phyloP scores from a whole-genome alignment of 768 basidiomycete genomes.

The Pleurotus ostreatus region DNA sequence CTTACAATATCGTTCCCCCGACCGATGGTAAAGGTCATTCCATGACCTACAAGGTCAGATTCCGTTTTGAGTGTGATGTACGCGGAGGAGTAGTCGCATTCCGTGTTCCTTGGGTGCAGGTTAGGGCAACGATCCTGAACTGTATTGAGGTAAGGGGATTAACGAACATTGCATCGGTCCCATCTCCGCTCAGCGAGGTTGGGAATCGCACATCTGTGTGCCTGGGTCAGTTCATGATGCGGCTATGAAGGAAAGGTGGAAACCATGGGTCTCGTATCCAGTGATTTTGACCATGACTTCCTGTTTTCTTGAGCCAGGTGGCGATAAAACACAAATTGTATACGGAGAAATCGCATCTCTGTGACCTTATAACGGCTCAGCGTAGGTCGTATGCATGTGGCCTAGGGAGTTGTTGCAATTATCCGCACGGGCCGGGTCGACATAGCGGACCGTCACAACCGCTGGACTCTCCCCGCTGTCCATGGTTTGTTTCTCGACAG shows the following conservation, averaged over 20 bases:
- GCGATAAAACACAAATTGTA: background rate
- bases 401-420: too few relatives aligned
- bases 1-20: conserved; percentile 90
- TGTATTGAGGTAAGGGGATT: background rate
- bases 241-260: conserved; percentile 10
- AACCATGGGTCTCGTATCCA: conserved; percentile 56
- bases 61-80: conserved; percentile 79
- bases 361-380: too few relatives aligned
- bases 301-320: conserved; percentile 1
- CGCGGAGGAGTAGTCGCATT: conserved; percentile 94
- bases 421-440: too few relatives aligned
- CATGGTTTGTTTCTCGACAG: too few relatives aligned
- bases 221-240: background rate
- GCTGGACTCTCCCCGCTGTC: too few relatives aligned
- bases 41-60: conserved; percentile 78
- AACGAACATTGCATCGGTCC: conserved; percentile 85
- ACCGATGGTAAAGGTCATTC: conserved; percentile 94
- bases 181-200: conserved; percentile 87
- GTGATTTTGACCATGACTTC: conserved; percentile 41
- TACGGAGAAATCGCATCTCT: too few relatives aligned
- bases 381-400: too few relatives aligned
- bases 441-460: too few relatives aligned
- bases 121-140: background rate
- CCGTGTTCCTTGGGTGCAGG: conserved; percentile 68
- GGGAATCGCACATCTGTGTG: conserved; percentile 83